Evolutionary conservation across 495 filamentous ascomycete genomes (phyloP), one percentile per base, ranked within the genome.

Genomic region (Pseudomonodictys pantanalensis): DNA sequence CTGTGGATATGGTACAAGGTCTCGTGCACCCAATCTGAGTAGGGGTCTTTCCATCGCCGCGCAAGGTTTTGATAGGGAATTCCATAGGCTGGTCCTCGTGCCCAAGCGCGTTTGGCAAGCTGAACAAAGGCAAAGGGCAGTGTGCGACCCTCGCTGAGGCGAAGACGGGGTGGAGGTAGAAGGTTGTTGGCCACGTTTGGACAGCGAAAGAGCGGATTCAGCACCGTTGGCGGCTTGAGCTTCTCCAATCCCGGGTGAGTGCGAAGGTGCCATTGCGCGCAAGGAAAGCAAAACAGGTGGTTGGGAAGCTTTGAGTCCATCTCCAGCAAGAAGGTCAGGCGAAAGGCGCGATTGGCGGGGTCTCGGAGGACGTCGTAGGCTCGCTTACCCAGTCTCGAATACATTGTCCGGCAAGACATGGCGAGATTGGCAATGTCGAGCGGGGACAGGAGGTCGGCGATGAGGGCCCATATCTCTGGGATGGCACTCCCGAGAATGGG

Each of bases 211-310:
- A 85, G 58, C 7, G 79, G 81, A 63, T 83, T 81, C 23, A 78
- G 32, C 18, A 79, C 71, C 39, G 73, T 69, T 17, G 75, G 68
- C 1, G 76, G 73, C 55, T 75, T 77, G 15, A 85, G 61, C 7
- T 72, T 71, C 63, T 85, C 82, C 45, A 71, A 38, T 46, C 81
- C 81, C 32, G 69, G 69, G 20, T 77, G 69, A 0, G 70, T 78
- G 53, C 82, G 76, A 3, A 66, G 68, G 66, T 85, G 82, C 63
- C 75, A 85, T 23, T 53, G 53, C 2, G 53, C 73, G 60, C 82
- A 85, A n/a, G 77, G 75, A 65, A 80, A 78, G 68, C 82, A 85
- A 32, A 84, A 73, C 22, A 85, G 73, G 53, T 84, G 79, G 33
- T 73, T 64, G 0, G 81, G 81, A 10, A 79, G 68, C 2, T 69